Evolutionary conservation across 805 yeast genomes (phyloP).

Genomic region (Candida ponderosae): DNA sequence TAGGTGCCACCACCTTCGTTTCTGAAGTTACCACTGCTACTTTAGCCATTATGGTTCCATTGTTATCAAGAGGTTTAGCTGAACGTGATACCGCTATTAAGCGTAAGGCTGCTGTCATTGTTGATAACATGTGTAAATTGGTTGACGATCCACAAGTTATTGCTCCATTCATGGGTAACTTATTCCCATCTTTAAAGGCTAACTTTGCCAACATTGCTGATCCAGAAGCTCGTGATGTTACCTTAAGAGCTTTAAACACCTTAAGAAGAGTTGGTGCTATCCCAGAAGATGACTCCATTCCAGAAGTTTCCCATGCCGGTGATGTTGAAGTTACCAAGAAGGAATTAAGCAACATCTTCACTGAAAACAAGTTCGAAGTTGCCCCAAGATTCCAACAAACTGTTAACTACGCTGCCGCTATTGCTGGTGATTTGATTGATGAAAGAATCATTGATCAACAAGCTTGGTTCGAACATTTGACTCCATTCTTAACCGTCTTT

Average conservation of each 20-base stretch:
- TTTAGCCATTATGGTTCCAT: slow-evolving; percentile 98
- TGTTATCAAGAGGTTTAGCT: slow-evolving; percentile 97
- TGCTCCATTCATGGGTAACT: slow-evolving; percentile 96
- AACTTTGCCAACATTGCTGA: slow-evolving; percentile 97
- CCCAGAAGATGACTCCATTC: slow-evolving; percentile 80
- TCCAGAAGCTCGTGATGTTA: slow-evolving; percentile 99
- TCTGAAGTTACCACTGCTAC: slow-evolving; percentile 99
- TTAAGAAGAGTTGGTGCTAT: slow-evolving; percentile 98
- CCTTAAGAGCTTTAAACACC: slow-evolving; percentile 93
- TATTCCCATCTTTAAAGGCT: slow-evolving; percentile 92
- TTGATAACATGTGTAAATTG: slow-evolving; percentile 99
- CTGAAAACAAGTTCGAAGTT: slow-evolving; percentile 50
- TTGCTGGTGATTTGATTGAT: slow-evolving; percentile 98
- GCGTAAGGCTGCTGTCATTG: slow-evolving; percentile 99
- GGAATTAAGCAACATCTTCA: slow-evolving; percentile 69
- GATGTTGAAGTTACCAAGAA: slow-evolving; percentile 81
- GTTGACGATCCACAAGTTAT: slow-evolving; percentile 99
- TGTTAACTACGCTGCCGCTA: slow-evolving; percentile 79
- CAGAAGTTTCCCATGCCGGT: slow-evolving; percentile 99
- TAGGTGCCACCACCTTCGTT: slow-evolving; percentile 99
- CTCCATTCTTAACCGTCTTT: slow-evolving; percentile 94
- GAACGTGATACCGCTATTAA: slow-evolving; percentile 99
- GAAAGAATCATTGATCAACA: slow-evolving; percentile 92
- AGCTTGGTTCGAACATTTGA: slow-evolving; percentile 82
- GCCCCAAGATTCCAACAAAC: slow-evolving; percentile 76